phyloP scores from a whole-genome alignment of 1,284 basidiomycete species.

The Mycena sp. region DNA sequence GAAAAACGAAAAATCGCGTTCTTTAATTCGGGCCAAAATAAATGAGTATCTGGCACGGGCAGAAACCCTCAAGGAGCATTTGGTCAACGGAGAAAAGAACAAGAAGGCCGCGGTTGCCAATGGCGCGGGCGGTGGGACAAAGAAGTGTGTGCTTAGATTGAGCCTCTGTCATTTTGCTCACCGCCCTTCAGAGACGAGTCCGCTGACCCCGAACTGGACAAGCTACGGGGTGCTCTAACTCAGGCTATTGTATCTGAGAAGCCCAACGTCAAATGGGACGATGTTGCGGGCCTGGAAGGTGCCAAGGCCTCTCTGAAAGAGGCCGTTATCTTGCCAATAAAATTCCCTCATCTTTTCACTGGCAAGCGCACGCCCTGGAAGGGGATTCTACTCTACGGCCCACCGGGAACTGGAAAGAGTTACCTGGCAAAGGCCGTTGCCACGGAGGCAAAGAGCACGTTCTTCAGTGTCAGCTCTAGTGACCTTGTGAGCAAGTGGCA shows the following conservation, averaged over 20 bases:
- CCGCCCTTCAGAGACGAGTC: constrained; percentile 24
- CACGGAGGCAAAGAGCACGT: constrained; percentile 98
- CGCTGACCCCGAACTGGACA: constrained; percentile 91
- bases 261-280: constrained; percentile 98
- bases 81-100: constrained; percentile 76
- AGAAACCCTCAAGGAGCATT: constrained; percentile 91
- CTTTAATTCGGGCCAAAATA: constrained; percentile 90
- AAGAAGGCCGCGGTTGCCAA: constrained; percentile 83
- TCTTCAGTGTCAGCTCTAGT: constrained; percentile 95
- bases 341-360: constrained; percentile 98
- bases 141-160: constrained; percentile 56
- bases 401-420: constrained; percentile 95
- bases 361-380: constrained; percentile 98
- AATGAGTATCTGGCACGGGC: constrained; percentile 93
- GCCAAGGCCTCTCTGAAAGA: constrained; percentile 98
- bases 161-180: not conserved
- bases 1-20: constrained; percentile 95
- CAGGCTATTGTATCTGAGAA: constrained; percentile 94
- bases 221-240: constrained; percentile 88
- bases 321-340: constrained; percentile 98
- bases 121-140: constrained; percentile 74
- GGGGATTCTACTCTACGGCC: constrained; percentile 96
- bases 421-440: constrained; percentile 98
- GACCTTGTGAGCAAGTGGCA: constrained; percentile 94
- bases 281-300: constrained; percentile 94